Conservation (phyloP, 768 basidiomycete species). For the Boletus sensibilis region DNA sequence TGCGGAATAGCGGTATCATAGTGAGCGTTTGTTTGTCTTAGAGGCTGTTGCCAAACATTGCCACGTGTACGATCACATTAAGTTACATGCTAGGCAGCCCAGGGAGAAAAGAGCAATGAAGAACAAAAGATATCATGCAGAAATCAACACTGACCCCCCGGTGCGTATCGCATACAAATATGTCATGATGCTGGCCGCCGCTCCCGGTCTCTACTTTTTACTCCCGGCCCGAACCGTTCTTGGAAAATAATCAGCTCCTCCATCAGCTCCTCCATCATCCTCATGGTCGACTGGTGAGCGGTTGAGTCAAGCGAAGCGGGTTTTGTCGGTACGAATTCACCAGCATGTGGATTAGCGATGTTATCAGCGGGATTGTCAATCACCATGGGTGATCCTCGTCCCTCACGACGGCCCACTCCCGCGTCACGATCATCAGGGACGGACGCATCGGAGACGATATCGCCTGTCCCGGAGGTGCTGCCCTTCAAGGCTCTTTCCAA, state of each 20-base stretch:
- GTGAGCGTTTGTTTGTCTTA: constrained; percentile 23
- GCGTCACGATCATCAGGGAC: constrained; percentile 17
- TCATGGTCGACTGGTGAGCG: constrained; percentile 53
- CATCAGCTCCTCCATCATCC: constrained; percentile 89
- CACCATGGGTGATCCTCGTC: constrained; percentile 33
- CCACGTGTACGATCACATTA: constrained; percentile 14
- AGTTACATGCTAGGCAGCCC: background rate
- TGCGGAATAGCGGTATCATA: background rate
- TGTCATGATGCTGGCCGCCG: constrained; percentile 40
- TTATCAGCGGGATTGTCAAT: constrained; percentile 27
- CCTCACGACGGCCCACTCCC: constrained; percentile 11
- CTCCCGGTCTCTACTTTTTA: constrained; percentile 52
- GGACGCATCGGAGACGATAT: constrained; percentile 4
- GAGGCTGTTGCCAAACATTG: constrained; percentile 30
- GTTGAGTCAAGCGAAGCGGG: constrained; percentile 5
- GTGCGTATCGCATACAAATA: constrained; percentile 5
- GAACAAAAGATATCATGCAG: constrained; percentile 15
- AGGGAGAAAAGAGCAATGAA: background rate
- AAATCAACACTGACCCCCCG: constrained; percentile 8
- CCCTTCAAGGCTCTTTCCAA: constrained; percentile 52
- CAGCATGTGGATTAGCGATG: constrained; percentile 14
- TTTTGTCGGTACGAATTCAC: constrained; percentile 11
- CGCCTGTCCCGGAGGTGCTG: constrained; percentile 8
- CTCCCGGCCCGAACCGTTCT: constrained; percentile 73
- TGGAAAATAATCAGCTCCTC: constrained; percentile 86